phyloP scores from a whole-genome alignment of 306 rosid species.

The Cicer yamashitae region DNA sequence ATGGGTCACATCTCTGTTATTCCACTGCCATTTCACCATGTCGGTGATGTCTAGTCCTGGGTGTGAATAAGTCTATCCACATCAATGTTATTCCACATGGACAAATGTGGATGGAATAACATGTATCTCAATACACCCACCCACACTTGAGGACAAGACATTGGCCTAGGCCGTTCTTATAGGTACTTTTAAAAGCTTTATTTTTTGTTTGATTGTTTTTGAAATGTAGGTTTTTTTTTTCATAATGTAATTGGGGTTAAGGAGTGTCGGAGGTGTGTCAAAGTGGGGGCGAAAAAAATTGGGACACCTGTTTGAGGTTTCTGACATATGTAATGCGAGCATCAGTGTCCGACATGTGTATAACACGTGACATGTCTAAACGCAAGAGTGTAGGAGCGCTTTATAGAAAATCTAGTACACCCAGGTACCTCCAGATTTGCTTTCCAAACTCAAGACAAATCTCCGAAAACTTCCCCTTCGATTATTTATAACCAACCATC shows the following conservation, averaged over 20 bases:
- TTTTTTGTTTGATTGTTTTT: neutral
- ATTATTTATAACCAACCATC: neutral
- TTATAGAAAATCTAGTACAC: neutral
- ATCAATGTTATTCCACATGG: neutral
- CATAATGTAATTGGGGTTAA: neutral
- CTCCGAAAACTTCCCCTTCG: neutral
- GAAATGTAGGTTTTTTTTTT: neutral
- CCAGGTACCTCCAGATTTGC: neutral
- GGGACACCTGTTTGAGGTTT: neutral
- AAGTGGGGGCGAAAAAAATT: neutral
- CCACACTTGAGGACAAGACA: neutral
- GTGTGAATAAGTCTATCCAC: neutral
- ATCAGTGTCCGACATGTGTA: neutral
- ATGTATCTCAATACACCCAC: neutral
- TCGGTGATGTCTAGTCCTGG: neutral
- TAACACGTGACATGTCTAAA: neutral
- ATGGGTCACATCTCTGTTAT: neutral
- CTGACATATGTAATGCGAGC: neutral
- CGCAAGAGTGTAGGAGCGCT: neutral
- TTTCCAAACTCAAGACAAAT: slow-evolving; percentile 7
- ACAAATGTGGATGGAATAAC: neutral
- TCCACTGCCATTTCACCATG: neutral
- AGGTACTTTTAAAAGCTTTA: neutral
- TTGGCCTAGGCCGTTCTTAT: neutral
- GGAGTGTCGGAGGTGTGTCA: neutral